These are phyloP conservation scores for Barbarea vulgaris DNA, from an alignment of 345 rosid genomes.

Conservation along the genomic window DNA sequence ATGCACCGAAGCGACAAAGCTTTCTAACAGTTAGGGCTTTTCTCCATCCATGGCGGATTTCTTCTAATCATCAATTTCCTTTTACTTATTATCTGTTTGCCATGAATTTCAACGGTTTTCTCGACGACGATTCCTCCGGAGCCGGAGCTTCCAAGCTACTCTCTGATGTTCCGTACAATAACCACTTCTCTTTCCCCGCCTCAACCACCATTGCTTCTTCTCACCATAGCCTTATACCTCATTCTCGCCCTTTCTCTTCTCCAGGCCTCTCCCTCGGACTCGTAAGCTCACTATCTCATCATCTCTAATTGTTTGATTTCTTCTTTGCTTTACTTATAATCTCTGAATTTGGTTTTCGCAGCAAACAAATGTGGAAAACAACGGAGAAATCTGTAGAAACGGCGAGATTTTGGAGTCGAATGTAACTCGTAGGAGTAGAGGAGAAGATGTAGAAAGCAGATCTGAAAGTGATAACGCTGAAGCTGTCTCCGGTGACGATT, in stretches of 20 bases:
- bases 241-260: conserved; percentile 39
- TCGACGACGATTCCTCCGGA: conserved; percentile 27
- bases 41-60: conserved; percentile 27
- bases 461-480: conserved; percentile 94
- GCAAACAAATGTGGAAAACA: conserved; percentile 46
- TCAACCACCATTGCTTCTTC: conserved; percentile 35
- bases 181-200: conserved; percentile 30
- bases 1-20: conserved; percentile 48
- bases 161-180: conserved; percentile 42
- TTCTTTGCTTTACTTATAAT: not conserved
- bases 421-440: conserved; percentile 41
- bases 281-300: conserved; percentile 30
- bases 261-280: conserved; percentile 51
- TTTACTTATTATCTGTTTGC: not conserved
- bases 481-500: conserved; percentile 81
- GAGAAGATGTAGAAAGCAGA: conserved; percentile 74
- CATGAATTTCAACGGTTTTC: conserved; percentile 50
- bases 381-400: conserved; percentile 33
- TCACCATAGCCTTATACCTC: conserved; percentile 7
- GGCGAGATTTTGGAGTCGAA: conserved; percentile 41
- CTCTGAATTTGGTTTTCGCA: conserved; percentile 15
- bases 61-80: not conserved
- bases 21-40: conserved; percentile 44
- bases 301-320: not conserved
- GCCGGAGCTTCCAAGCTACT: conserved; percentile 21